A percentile compares a stretch with the other conserved stretches of the same genome.
phyloP scores from a whole-genome alignment of 352 stramenopile genomes.

The Nothophytophthora sp. region DNA sequence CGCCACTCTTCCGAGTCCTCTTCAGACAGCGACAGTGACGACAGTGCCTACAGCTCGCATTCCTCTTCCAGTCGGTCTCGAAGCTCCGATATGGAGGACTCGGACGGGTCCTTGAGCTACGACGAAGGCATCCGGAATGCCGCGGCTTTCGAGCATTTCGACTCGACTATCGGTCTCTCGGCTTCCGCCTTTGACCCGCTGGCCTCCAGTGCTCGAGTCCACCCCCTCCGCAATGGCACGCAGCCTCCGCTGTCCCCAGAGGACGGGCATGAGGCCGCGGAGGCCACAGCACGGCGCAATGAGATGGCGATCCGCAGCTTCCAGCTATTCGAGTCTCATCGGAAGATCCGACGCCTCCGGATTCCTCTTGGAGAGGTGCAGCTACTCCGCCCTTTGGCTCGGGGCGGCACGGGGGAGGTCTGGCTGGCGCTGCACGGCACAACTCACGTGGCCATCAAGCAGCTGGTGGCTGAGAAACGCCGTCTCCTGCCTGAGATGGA shows the following conservation, averaged over 20 bases:
- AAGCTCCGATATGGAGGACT: conserved; percentile 6
- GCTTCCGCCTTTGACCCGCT: conserved; percentile 56
- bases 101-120: conserved; percentile 13
- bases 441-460: conserved; percentile 63
- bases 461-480: conserved; percentile 55
- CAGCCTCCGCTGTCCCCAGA: conserved; percentile 3
- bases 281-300: conserved; percentile 35
- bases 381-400: conserved; percentile 48
- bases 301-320: conserved; percentile 63
- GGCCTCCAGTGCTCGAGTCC: conserved; percentile 25
- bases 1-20: conserved; percentile 20
- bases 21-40: conserved; percentile 22
- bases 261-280: conserved; percentile 5
- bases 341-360: conserved; percentile 52
- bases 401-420: conserved; percentile 61
- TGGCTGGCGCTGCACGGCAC: conserved; percentile 66
- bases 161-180: conserved; percentile 54
- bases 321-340: conserved; percentile 64
- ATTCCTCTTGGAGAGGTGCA: conserved; percentile 58
- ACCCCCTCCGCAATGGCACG: conserved; percentile 21
- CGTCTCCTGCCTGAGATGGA: conserved; percentile 62
- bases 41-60: conserved; percentile 22
- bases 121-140: conserved; percentile 46
- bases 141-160: conserved; percentile 56
- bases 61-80: conserved; percentile 12